A percentile compares a stretch with the other conserved stretches of the same genome.
phyloP scores from a whole-genome alignment of 257 asterid species.

The Penstemon barbatus region DNA sequence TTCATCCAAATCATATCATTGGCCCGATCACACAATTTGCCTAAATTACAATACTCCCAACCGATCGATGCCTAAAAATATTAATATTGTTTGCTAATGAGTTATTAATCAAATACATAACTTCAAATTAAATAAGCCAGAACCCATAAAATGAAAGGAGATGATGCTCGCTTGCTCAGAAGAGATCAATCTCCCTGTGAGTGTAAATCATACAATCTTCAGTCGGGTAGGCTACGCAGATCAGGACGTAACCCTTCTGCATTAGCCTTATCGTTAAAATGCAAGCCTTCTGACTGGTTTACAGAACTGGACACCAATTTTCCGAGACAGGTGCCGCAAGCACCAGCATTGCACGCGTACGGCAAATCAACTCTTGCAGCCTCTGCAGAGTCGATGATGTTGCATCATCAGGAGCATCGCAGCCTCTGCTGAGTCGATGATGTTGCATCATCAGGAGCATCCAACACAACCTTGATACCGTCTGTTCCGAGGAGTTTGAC shows the following conservation, averaged over 20 bases:
- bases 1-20: too few species aligned
- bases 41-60: too few species aligned
- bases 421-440: constrained; percentile 22
- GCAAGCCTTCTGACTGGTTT: constrained; percentile 28
- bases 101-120: too few species aligned
- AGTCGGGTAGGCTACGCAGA: constrained; percentile 25
- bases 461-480: constrained; percentile 22
- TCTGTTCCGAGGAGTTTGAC: constrained; percentile 24
- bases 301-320: constrained; percentile 23
- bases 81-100: not conserved
- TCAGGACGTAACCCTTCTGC: constrained; percentile 21
- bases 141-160: not conserved
- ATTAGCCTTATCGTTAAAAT: constrained; percentile 22
- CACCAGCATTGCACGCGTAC: constrained; percentile 29
- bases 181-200: constrained; percentile 27
- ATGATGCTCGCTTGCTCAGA: not conserved
- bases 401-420: constrained; percentile 24
- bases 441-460: constrained; percentile 21
- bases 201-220: constrained; percentile 30
- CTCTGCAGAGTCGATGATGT: constrained; percentile 28
- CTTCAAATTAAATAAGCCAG: too few species aligned
- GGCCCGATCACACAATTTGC: too few species aligned
- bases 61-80: not conserved
- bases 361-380: constrained; percentile 22
- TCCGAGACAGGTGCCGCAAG: constrained; percentile 28